Percentiles rank a stretch among this genome's conserved stretches.
Evolutionary conservation across 306 rosid genomes (phyloP).

Genomic region (Dalbergia cultrata): DNA sequence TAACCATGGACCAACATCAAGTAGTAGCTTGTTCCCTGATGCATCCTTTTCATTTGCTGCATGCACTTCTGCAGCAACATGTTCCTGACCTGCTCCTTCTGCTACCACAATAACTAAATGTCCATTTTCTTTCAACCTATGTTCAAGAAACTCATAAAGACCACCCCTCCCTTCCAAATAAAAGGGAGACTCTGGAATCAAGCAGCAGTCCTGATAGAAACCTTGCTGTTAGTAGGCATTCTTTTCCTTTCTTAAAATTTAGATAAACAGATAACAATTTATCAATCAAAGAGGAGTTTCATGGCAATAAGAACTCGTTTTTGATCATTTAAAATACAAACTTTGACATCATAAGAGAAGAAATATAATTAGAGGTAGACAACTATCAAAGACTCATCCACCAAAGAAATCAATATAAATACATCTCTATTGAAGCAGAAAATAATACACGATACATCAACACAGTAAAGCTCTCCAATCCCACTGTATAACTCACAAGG

Average conservation of each 20-base stretch:
- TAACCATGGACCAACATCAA: constrained; percentile 89
- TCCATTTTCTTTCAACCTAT: constrained; percentile 86
- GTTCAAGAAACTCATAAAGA: constrained; percentile 80
- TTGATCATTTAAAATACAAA: not conserved
- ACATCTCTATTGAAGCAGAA: not conserved
- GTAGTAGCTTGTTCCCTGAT: constrained; percentile 88
- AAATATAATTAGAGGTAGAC: not conserved
- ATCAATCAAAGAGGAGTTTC: constrained; percentile 20
- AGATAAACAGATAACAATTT: constrained; percentile 1
- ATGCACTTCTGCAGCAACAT: constrained; percentile 65
- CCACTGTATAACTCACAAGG: not conserved
- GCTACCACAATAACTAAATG: constrained; percentile 94
- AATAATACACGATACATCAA: not conserved
- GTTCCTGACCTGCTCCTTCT: constrained; percentile 97
- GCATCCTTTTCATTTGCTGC: constrained; percentile 71
- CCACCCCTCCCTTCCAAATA: constrained; percentile 94
- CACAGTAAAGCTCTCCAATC: not conserved
- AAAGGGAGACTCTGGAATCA: constrained; percentile 97
- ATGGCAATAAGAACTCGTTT: not conserved
- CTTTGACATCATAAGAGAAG: not conserved
- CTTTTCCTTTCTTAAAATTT: constrained; percentile 33
- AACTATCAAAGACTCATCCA: not conserved
- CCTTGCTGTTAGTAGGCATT: constrained; percentile 48
- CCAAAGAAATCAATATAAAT: constrained; percentile 13
- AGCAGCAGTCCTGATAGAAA: constrained; percentile 93